Conservation (phyloP, 23 red algal genomes). For the Pyropia yezoensis region DNA sequence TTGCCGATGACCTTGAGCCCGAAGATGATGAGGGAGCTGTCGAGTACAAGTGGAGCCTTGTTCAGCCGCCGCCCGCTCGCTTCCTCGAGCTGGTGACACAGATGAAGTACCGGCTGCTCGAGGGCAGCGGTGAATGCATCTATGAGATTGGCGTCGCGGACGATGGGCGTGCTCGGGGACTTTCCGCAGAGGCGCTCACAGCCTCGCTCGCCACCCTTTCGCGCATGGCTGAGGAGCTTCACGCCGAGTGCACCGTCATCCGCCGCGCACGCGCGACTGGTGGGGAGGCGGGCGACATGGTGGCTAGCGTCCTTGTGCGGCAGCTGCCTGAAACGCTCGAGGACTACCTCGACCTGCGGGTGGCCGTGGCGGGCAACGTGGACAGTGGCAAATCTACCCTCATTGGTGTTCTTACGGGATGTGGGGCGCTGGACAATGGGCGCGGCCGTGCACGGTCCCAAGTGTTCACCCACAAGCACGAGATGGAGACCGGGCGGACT, state of each 20-base stretch:
- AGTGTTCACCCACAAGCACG: constrained; percentile 97
- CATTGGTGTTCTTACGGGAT: constrained; percentile 85
- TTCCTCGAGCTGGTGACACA: constrained; percentile 94
- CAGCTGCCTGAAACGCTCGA: constrained; percentile 70
- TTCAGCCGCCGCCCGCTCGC: constrained; percentile 67
- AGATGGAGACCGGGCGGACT: constrained; percentile 91
- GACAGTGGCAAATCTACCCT: constrained; percentile 95
- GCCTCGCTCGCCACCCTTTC: constrained; percentile 69
- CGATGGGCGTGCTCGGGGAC: constrained; percentile 64
- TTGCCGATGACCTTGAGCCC: constrained; percentile 47
- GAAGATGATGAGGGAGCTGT: constrained; percentile 93
- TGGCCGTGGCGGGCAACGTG: constrained; percentile 96
- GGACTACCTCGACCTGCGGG: constrained; percentile 85
- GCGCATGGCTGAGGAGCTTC: constrained; percentile 81
- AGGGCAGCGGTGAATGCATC: constrained; percentile 86
- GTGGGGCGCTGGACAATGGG: constrained; percentile 92
- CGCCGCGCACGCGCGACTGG: constrained; percentile 57
- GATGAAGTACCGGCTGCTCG: constrained; percentile 79
- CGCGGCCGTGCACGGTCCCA: constrained; percentile 83
- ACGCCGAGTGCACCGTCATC: constrained; percentile 63
- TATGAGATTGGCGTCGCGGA: constrained; percentile 94
- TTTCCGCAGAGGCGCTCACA: constrained; percentile 37
- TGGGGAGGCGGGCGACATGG: constrained; percentile 18
- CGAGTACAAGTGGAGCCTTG: constrained; percentile 96
- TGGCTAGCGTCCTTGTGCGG: constrained; percentile 76